Percentiles rank a stretch among this genome's conserved stretches.
These are phyloP conservation scores for Apiospora saccharicola DNA, from an alignment of 2,329 filamentous ascomycete species.

Conservation along the genomic window DNA sequence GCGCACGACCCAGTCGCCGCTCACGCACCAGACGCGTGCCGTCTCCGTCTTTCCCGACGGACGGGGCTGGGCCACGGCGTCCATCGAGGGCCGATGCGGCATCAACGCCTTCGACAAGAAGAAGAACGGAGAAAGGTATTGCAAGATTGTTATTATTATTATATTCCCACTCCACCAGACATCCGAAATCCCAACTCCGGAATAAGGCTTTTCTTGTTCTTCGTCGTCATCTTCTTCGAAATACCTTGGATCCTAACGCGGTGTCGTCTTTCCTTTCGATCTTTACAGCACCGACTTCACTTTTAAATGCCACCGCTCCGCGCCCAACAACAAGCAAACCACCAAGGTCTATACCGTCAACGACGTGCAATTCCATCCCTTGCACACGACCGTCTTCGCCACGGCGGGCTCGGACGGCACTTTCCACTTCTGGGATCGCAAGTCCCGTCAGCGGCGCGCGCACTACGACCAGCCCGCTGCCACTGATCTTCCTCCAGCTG, in stretches of 20 bases:
- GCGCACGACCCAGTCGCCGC: constrained; percentile 33
- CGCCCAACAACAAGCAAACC: constrained; percentile 26
- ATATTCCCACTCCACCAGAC: background rate
- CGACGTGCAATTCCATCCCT: constrained; percentile 42
- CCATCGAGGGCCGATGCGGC: constrained; percentile 42
- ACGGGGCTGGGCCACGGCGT: constrained; percentile 38
- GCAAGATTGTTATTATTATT: constrained; percentile 4
- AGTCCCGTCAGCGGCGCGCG: constrained; percentile 56
- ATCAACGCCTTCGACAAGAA: constrained; percentile 34
- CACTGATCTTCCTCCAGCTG: background rate
- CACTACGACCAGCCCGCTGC: constrained; percentile 50
- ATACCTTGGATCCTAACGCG: background rate
- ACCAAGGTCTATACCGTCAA: constrained; percentile 45
- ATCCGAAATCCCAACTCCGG: constrained; percentile 16
- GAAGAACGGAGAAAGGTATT: constrained; percentile 24
- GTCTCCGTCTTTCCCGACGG: constrained; percentile 40
- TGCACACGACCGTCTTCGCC: constrained; percentile 34
- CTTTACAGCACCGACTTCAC: constrained; percentile 35
- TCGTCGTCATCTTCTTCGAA: background rate
- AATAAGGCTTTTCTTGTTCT: background rate
- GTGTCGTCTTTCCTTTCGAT: constrained; percentile 6
- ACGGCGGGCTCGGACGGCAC: constrained; percentile 47
- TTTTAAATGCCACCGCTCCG: constrained; percentile 45
- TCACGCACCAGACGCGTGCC: constrained; percentile 40
- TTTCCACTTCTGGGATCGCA: constrained; percentile 64